Evolutionary conservation across 1,284 basidiomycete species (phyloP), one percentile per base, ranked within the genome.

Genomic region (Puccinia polysora): DNA sequence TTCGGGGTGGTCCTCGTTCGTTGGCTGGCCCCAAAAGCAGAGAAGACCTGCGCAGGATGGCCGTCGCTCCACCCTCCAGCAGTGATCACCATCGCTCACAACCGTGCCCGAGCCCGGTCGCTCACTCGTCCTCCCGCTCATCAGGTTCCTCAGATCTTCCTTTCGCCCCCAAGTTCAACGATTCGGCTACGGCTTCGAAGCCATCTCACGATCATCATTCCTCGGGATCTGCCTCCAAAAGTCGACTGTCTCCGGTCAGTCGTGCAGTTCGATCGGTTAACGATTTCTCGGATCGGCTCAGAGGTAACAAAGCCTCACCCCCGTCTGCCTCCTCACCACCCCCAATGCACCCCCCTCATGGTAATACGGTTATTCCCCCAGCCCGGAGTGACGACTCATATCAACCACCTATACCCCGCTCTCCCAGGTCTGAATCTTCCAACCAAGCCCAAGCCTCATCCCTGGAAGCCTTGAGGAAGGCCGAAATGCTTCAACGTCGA

Each of bases 401-500:
- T 23, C 56, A 49, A 12, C 73, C 73, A 7, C 74, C 75, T 34
- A 49, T 64, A 74, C 77, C 34, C 76, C 75, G 40, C 62, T 77
- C 67, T 60, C 73, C 73, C 14, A 72, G 64, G 7, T 50, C 32
- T 12, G 71, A 65, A 53, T 73, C 28, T 30, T 71, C 30, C 20
- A 50, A 38, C 59, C 34, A 49, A 8, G 38, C 43, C 18, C 71
- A 43, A 34, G 87, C 89, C 50, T 88, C 86, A 68, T 93, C 91
- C 7, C 84, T 97, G 15, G 90, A 90, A 10, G 91, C 91, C 0
- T 84, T 98, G 50, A 89, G 94, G 80, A 87, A 88, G 75, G 87
- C 86, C 52, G 93, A 96, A 75, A 86, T 88, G 0, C 84, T 97
- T 20, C 91, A 95, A 78, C 86, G 95, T 10, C 84, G 95, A 49